Evolutionary conservation across 805 yeast species (phyloP).

Genomic region (Hanseniaspora nectarophila): DNA sequence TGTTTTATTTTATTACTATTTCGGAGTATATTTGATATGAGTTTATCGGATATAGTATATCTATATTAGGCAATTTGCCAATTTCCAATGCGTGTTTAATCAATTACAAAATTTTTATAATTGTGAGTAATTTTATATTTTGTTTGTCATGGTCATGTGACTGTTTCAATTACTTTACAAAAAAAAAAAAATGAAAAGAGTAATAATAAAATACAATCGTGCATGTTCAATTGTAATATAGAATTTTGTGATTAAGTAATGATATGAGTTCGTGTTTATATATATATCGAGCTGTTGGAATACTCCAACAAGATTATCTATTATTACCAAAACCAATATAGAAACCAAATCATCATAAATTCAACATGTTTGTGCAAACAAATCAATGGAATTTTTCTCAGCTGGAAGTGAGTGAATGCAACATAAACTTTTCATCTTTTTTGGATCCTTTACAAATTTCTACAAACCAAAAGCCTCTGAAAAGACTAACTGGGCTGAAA

Average conservation of each 20-base stretch:
- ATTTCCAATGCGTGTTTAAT: too few species aligned
- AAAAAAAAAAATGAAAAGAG: not conserved
- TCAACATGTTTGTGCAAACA: not conserved
- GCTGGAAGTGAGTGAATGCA: not conserved
- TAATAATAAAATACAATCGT: too few species aligned
- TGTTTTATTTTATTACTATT: too few species aligned
- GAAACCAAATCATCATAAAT: not conserved
- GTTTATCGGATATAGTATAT: not conserved
- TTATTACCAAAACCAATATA: too few species aligned
- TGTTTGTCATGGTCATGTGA: too few species aligned
- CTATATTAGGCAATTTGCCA: not conserved
- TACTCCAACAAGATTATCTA: too few species aligned
- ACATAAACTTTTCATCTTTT: not conserved
- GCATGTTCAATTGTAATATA: too few species aligned
- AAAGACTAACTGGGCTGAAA: slow-evolving; percentile 1
- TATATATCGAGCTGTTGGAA: too few species aligned
- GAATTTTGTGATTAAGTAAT: not conserved
- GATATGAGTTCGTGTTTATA: too few species aligned
- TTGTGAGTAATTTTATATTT: too few species aligned
- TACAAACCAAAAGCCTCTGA: not conserved
- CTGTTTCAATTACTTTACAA: not conserved
- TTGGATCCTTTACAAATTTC: not conserved
- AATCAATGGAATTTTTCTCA: not conserved
- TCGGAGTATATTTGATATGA: too few species aligned
- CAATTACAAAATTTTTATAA: too few species aligned